Base-by-base conservation (phyloP, 176 grass and related monocot genomes). In the Carex myosuroides region DNA sequence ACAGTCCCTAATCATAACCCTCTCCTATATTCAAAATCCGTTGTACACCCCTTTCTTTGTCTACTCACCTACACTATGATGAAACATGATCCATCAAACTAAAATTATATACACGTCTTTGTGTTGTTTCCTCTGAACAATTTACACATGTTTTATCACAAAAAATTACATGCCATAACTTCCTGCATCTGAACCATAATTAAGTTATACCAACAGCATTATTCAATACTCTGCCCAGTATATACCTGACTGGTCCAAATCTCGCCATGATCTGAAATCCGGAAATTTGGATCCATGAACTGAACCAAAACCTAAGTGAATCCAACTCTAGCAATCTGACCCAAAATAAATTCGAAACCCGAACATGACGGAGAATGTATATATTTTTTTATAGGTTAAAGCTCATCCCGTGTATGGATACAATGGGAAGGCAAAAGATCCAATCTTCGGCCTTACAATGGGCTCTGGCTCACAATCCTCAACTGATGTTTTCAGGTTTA, bases 381-480 rank as follows among this genome's bases (percentile, higher is more conserved):
- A 29, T 44, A 8, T 60, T 61, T 70, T 62, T 56, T 57, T 80
- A 5, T 83, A 98, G 95, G 86, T 98, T 39, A 93, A 95, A 71
- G 95, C 95, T 67, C 79, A 98, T 90, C 83, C 82, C 30, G 79
- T 95, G 56, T 95, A 93, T 56, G 89, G 95, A 52, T 83, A 87
- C 71, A 98, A 91, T 79, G 95, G 88, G 69, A 98, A 93, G 78
- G 95, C 92, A 61, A 98, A 93, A 68, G 95, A 98, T 81, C 92
- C 95, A 22, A 92, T 98, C 72, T 95, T 98, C 32, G 92, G 92
- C n/a, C 91, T 98, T 85, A 93, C 95, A 62, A 91, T 98, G 95
- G 92, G 92, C 79, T 79, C 91, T 75, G 71, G 55, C 61, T 98
- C 92, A 18, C 95, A 95, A 87, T 86, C 89, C 82, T 83, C 92